These are phyloP conservation scores for Candida sonorensis DNA, from an alignment of 805 yeast species.

Conservation along the genomic window DNA sequence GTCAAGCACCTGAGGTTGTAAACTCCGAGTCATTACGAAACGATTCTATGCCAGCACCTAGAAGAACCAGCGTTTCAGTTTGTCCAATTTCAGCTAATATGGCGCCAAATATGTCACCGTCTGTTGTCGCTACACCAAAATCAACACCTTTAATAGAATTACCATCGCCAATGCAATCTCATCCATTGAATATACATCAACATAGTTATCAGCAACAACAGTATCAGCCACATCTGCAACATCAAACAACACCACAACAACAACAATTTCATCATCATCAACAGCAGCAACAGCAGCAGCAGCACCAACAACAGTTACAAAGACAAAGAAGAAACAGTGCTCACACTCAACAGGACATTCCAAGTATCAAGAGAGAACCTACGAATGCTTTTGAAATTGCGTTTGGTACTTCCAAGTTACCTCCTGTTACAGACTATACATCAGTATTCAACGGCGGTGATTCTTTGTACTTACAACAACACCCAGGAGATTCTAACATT, in stretches of 20 bases:
- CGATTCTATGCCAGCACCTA: slow-evolving; percentile 1
- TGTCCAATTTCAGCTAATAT: no score
- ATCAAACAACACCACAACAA: no score
- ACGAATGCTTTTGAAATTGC: slow-evolving; percentile 29
- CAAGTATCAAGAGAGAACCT: slow-evolving; percentile 16
- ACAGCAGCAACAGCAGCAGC: no score
- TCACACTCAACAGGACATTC: slow-evolving; percentile 1
- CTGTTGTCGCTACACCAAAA: slow-evolving; percentile 10
- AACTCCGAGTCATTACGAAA: not conserved
- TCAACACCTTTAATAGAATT: slow-evolving; percentile 5
- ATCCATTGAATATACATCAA: slow-evolving; percentile 4
- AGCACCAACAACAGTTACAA: slow-evolving; percentile 6
- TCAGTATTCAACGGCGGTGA: slow-evolving; percentile 6
- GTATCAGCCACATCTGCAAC: no score
- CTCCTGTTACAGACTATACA: slow-evolving; percentile 29
- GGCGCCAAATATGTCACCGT: no score
- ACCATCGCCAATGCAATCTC: slow-evolving; percentile 2
- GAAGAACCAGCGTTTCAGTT: not conserved
- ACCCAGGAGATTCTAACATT: slow-evolving; percentile 5
- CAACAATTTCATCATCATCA: no score
- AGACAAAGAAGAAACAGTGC: no score
- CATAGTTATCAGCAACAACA: no score
- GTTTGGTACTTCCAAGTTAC: slow-evolving; percentile 29
- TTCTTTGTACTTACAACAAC: slow-evolving; percentile 6
- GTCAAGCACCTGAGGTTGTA: no score